These are phyloP conservation scores for Herpetospermum pedunculosum DNA, from an alignment of 306 rosid genomes.

Conservation along the genomic window DNA sequence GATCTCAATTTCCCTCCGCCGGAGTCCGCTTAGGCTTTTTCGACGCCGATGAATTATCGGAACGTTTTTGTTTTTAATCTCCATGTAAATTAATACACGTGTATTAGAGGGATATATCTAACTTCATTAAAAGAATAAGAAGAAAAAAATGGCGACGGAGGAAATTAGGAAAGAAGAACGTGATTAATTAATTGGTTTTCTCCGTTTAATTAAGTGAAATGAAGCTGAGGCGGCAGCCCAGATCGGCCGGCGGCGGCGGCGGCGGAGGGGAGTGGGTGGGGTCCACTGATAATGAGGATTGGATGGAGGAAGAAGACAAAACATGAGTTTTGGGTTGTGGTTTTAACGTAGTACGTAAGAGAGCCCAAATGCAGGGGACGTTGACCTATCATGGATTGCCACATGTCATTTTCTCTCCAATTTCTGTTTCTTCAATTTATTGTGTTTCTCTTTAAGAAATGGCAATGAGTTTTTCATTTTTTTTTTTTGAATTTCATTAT, in stretches of 20 bases:
- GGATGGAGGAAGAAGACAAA: background rate
- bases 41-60: background rate
- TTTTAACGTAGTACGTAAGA: background rate
- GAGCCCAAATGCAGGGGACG: background rate
- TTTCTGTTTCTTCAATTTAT: too few species aligned
- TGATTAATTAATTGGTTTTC: background rate
- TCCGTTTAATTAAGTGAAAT: background rate
- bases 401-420: background rate
- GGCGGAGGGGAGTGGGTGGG: background rate
- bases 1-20: constrained; percentile 53
- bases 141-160: too few species aligned
- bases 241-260: background rate
- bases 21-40: constrained; percentile 19
- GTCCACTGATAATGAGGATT: background rate
- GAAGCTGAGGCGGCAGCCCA: background rate
- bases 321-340: background rate
- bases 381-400: background rate
- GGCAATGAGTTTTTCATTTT: background rate
- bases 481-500: too few species aligned
- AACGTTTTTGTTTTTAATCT: too few species aligned
- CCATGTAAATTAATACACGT: constrained; percentile 6
- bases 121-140: too few species aligned
- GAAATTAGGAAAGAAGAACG: background rate
- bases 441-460: too few species aligned
- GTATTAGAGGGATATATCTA: background rate